phyloP scores from a whole-genome alignment of 1,284 basidiomycete genomes.

The Coniferiporia weirii region DNA sequence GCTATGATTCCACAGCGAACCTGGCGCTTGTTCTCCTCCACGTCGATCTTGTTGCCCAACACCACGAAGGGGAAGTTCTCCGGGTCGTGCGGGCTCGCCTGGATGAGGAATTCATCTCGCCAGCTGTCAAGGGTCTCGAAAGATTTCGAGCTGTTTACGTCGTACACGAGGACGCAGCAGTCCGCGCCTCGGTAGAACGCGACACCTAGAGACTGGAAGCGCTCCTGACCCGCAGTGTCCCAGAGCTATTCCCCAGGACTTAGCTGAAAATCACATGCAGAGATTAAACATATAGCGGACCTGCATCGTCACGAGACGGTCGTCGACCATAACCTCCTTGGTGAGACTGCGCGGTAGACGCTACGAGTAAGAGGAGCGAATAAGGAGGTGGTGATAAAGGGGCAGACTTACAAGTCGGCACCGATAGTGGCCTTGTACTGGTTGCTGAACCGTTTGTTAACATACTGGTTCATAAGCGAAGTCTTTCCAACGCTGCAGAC shows the following conservation, averaged over 20 bases:
- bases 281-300: slow-evolving; percentile 36
- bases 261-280: not conserved
- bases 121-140: slow-evolving; percentile 98
- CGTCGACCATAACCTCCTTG: slow-evolving; percentile 98
- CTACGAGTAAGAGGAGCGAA: slow-evolving; percentile 15
- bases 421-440: slow-evolving; percentile 99
- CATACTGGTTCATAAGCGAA: slow-evolving; percentile 99
- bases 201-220: slow-evolving; percentile 97
- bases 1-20: slow-evolving; percentile 39
- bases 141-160: slow-evolving; percentile 97
- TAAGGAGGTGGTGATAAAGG: not conserved
- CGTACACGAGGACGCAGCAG: slow-evolving; percentile 98
- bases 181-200: slow-evolving; percentile 99
- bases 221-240: slow-evolving; percentile 99
- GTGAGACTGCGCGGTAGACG: slow-evolving; percentile 64
- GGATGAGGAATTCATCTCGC: slow-evolving; percentile 96
- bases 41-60: slow-evolving; percentile 99
- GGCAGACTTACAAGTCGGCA: slow-evolving; percentile 71
- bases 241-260: slow-evolving; percentile 60
- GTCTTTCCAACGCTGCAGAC: slow-evolving; percentile 93
- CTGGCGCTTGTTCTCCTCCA: slow-evolving; percentile 98
- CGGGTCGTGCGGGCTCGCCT: slow-evolving; percentile 96
- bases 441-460: slow-evolving; percentile 99
- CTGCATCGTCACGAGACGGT: slow-evolving; percentile 98
- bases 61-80: slow-evolving; percentile 99